phyloP scores from a whole-genome alignment of 2,329 filamentous ascomycete genomes.

The Aureobasidium zeae region DNA sequence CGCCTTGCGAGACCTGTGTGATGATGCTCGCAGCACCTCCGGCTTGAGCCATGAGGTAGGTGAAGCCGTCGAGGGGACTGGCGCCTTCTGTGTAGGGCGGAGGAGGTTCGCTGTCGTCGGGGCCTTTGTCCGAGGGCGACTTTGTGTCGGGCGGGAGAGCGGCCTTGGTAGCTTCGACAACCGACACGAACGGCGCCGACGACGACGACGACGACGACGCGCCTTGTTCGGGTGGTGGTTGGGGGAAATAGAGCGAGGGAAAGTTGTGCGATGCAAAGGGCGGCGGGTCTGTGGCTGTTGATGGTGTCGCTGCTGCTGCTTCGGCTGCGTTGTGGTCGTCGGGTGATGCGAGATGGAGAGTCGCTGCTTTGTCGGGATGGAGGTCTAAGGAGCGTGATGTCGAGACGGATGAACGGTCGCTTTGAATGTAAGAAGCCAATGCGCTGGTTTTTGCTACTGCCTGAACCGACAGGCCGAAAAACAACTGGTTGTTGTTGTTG shows the following conservation, averaged over 20 bases:
- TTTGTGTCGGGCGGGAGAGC: conserved; percentile 77
- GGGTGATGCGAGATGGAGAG: not conserved
- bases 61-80: conserved; percentile 84
- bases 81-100: conserved; percentile 93
- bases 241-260: conserved; percentile 48
- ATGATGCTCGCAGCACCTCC: conserved; percentile 97
- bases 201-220: conserved; percentile 41
- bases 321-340: not conserved
- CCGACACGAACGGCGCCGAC: conserved; percentile 25
- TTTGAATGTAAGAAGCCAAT: conserved; percentile 16
- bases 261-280: conserved; percentile 58
- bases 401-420: conserved; percentile 18
- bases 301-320: conserved; percentile 8
- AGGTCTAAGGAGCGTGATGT: conserved; percentile 19
- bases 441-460: conserved; percentile 11
- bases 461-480: not conserved
- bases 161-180: conserved; percentile 69
- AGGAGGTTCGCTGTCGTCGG: conserved; percentile 80
- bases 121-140: conserved; percentile 55
- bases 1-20: conserved; percentile 94
- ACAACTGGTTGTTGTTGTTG: conserved; percentile 8
- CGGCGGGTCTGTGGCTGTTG: conserved; percentile 38
- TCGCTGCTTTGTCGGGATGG: not conserved
- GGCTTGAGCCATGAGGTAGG: conserved; percentile 95
- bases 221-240: conserved; percentile 36